A percentile compares a stretch with the other conserved stretches of the same genome.
phyloP scores from a whole-genome alignment of 73 alveolate species.

The Tetrahymena borealis region DNA sequence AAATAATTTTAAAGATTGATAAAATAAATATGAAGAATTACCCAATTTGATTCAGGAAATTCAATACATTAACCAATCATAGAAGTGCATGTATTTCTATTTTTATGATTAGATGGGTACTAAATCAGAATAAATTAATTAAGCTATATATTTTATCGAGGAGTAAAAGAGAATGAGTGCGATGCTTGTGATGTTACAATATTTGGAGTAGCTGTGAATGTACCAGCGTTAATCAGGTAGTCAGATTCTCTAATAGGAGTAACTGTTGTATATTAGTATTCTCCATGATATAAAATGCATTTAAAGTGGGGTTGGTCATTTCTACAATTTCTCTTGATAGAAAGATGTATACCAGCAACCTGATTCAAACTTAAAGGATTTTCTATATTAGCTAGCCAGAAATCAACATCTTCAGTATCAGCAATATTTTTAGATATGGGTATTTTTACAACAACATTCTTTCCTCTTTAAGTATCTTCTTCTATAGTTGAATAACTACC shows the following conservation, averaged over 20 bases:
- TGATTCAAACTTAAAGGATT: neutral
- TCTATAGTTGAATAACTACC: neutral
- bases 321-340: neutral
- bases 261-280: neutral
- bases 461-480: neutral
- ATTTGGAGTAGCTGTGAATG: neutral
- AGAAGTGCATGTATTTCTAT: neutral
- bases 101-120: neutral
- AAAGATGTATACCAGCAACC: neutral
- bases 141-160: neutral
- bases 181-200: neutral
- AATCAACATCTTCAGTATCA: neutral
- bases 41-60: neutral
- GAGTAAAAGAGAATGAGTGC: neutral
- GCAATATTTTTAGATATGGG: neutral
- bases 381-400: neutral
- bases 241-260: neutral
- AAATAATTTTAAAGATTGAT: too few species aligned
- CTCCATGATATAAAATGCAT: neutral
- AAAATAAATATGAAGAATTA: too few species aligned
- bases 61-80: neutral
- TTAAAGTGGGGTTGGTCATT: neutral
- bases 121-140: neutral
- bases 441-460: neutral
- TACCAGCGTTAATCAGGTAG: neutral